Evolutionary conservation across 2,329 filamentous ascomycete genomes (phyloP).

Genomic region (Alternaria ventricosa): DNA sequence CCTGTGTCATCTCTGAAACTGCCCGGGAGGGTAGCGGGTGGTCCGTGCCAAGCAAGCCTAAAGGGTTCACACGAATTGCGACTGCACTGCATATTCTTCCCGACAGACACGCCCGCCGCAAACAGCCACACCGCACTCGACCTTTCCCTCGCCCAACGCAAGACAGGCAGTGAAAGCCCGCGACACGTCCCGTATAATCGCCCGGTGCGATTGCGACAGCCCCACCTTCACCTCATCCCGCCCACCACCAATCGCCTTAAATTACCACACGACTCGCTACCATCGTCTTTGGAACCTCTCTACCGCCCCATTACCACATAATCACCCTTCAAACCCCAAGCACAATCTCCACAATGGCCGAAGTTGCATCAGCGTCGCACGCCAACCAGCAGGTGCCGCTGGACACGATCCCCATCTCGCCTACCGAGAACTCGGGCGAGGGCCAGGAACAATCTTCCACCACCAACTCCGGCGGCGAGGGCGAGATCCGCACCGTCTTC

Average conservation of each 20-base stretch:
- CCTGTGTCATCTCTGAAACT: slow-evolving; percentile 21
- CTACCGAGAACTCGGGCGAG: slow-evolving; percentile 54
- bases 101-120: slow-evolving; percentile 26
- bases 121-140: slow-evolving; percentile 17
- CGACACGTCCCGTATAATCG: slow-evolving; percentile 36
- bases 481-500: slow-evolving; percentile 87
- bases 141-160: slow-evolving; percentile 17
- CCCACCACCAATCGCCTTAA: slow-evolving; percentile 24
- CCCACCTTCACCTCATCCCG: slow-evolving; percentile 22
- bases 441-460: slow-evolving; percentile 46
- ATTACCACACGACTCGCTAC: slow-evolving; percentile 19
- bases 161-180: slow-evolving; percentile 20
- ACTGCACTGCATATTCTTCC: slow-evolving; percentile 34
- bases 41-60: slow-evolving; percentile 11
- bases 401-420: slow-evolving; percentile 63
- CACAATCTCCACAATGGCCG: slow-evolving; percentile 39
- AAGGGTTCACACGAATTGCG: slow-evolving; percentile 24
- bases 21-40: slow-evolving; percentile 14
- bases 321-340: slow-evolving; percentile 1
- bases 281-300: slow-evolving; percentile 6
- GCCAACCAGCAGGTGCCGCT: slow-evolving; percentile 59
- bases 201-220: slow-evolving; percentile 44
- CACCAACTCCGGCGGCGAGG: slow-evolving; percentile 52
- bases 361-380: slow-evolving; percentile 47
- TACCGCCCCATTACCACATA: not conserved